Percentiles rank a stretch among this genome's conserved stretches.
Conservation (phyloP, 805 yeast genomes). For the Teunomyces panamensis region DNA sequence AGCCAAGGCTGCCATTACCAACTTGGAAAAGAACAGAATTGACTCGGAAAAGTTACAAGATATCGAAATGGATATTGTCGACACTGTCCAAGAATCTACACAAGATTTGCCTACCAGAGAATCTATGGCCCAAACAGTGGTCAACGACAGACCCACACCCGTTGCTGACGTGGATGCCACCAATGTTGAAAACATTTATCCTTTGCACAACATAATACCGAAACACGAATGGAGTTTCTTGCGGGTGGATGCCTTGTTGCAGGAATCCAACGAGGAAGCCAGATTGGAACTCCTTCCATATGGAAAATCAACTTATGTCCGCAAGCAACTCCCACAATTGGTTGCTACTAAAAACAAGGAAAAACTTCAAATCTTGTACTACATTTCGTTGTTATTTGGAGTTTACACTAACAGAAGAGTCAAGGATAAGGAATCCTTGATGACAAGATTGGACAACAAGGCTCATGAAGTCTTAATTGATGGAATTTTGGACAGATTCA, state of each 20-base stretch:
- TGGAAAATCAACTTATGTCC: conserved; percentile 53
- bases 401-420: conserved; percentile 71
- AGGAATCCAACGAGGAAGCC: conserved; percentile 46
- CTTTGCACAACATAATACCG: conserved; percentile 69
- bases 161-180: conserved; percentile 74
- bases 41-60: conserved; percentile 79
- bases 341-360: conserved; percentile 44
- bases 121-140: conserved; percentile 54
- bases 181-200: conserved; percentile 77
- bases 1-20: conserved; percentile 87
- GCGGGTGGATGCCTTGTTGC: conserved; percentile 59
- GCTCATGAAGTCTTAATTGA: conserved; percentile 76
- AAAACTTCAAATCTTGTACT: conserved; percentile 70
- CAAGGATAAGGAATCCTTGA: conserved; percentile 54
- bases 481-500: conserved; percentile 67
- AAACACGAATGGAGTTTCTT: conserved; percentile 59
- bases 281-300: conserved; percentile 63
- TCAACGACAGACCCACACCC: conserved; percentile 82
- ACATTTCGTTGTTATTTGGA: conserved; percentile 76
- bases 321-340: conserved; percentile 42
- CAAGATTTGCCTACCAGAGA: conserved; percentile 68
- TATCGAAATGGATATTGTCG: conserved; percentile 77
- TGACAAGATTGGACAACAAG: conserved; percentile 55
- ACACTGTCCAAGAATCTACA: conserved; percentile 69
- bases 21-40: conserved; percentile 76